phyloP scores from a whole-genome alignment of 768 basidiomycete genomes.

The Boletus coccyginus region DNA sequence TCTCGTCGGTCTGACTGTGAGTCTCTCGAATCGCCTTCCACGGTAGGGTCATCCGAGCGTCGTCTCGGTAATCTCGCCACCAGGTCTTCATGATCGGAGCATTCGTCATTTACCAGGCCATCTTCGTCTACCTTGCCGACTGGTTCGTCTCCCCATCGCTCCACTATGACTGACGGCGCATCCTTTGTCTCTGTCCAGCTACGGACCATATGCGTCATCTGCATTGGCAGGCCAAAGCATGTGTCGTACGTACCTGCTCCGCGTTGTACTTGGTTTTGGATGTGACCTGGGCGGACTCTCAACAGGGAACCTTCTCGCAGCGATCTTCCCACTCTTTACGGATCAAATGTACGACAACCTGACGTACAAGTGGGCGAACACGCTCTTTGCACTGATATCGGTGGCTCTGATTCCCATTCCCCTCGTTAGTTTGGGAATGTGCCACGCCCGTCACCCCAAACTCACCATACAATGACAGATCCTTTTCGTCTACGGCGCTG shows the following conservation, averaged over 20 bases:
- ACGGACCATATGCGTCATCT: conserved; percentile 63
- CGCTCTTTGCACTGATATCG: conserved; percentile 53
- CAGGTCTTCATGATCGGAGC: conserved; percentile 50
- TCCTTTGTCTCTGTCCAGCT: conserved; percentile 27
- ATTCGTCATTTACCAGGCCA: conserved; percentile 55
- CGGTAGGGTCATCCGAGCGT: background rate
- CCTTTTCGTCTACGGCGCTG: conserved; percentile 30
- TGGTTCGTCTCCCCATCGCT: conserved; percentile 38
- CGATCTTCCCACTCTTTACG: conserved; percentile 63
- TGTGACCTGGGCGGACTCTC: background rate
- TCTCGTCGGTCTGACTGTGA: conserved; percentile 26
- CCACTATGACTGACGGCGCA: background rate
- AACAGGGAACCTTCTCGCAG: conserved; percentile 48
- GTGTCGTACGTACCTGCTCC: conserved; percentile 39
- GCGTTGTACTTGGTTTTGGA: conserved; percentile 16
- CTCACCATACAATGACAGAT: conserved; percentile 15
- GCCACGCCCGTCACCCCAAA: background rate
- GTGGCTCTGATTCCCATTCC: conserved; percentile 58
- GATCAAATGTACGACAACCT: conserved; percentile 54
- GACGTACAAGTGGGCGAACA: conserved; percentile 59
- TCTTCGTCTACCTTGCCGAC: conserved; percentile 63
- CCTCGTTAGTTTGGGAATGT: conserved; percentile 37
- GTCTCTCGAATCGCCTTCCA: background rate
- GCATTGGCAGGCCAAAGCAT: conserved; percentile 68
- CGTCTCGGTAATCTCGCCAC: conserved; percentile 3